Evolutionary conservation across 345 rosid species (phyloP).

Genomic region (Corchorus olitorius): DNA sequence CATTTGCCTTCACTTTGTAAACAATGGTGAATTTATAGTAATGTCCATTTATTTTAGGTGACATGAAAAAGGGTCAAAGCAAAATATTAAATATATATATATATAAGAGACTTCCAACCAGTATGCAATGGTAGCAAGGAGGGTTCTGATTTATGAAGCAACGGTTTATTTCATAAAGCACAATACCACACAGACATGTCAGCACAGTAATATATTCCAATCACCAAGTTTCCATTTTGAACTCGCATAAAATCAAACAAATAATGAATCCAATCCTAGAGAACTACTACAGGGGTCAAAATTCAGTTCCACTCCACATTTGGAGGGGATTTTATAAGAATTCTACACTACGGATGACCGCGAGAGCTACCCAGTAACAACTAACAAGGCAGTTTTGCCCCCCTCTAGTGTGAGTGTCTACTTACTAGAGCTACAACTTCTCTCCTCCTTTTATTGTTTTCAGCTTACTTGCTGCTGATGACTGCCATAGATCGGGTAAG

Average conservation of each 20-base stretch:
- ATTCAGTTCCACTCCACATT: conserved; percentile 61
- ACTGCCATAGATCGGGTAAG: conserved; percentile 75
- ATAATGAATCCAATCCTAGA: conserved; percentile 41
- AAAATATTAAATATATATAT: too few species aligned
- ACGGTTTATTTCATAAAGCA: conserved; percentile 11
- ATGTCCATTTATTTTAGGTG: too few species aligned
- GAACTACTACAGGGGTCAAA: conserved; percentile 54
- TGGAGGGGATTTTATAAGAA: conserved; percentile 47
- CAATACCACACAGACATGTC: not conserved
- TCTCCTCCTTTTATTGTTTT: conserved; percentile 24
- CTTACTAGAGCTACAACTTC: conserved; percentile 28
- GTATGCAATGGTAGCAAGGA: not conserved
- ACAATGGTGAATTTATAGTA: too few species aligned
- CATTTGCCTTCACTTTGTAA: too few species aligned
- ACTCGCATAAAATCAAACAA: conserved; percentile 28
- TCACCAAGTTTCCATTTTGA: conserved; percentile 22
- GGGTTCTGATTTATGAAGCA: not conserved
- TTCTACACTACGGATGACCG: conserved; percentile 43
- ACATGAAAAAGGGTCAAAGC: too few species aligned
- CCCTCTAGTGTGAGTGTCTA: conserved; percentile 26
- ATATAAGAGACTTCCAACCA: too few species aligned
- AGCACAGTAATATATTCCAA: conserved; percentile 26
- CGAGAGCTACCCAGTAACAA: conserved; percentile 18
- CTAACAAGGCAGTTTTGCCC: conserved; percentile 31
- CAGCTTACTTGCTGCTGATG: conserved; percentile 97